A percentile compares a stretch with the other conserved stretches of the same genome.
phyloP scores from a whole-genome alignment of 2,329 filamentous ascomycete species.

The Penicillium sumatraense region DNA sequence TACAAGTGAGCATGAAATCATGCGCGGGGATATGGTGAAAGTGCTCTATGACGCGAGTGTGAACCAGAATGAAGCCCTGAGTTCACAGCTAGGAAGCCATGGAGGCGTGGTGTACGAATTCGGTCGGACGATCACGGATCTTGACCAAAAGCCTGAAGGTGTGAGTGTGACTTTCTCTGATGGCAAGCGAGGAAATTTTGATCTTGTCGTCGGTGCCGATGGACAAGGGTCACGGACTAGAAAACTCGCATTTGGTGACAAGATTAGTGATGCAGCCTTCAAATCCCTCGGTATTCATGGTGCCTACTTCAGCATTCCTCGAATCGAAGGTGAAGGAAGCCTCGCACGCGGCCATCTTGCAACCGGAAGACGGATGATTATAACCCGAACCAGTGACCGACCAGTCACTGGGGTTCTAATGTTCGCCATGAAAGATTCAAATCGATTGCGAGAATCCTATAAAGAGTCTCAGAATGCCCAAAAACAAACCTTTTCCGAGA shows the following conservation, averaged over 20 bases:
- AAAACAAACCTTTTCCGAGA: not conserved
- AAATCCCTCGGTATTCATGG: slow-evolving; percentile 1
- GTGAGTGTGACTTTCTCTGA: slow-evolving; percentile 3
- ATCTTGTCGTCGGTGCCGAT: slow-evolving; percentile 3
- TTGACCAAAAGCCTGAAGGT: not conserved
- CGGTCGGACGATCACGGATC: not conserved
- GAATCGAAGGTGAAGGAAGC: slow-evolving; percentile 6
- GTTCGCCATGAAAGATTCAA: not conserved
- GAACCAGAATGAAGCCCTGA: not conserved
- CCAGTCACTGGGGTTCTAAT: slow-evolving; percentile 3
- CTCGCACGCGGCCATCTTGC: slow-evolving; percentile 7
- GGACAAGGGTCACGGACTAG: slow-evolving; percentile 4
- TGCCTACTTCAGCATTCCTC: slow-evolving; percentile 9
- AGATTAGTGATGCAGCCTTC: not conserved
- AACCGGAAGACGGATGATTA: slow-evolving; percentile 1
- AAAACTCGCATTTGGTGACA: not conserved
- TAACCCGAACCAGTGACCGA: not conserved
- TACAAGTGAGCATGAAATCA: slow-evolving; percentile 13
- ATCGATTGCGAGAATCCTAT: not conserved
- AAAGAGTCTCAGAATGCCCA: not conserved
- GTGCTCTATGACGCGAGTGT: slow-evolving; percentile 7
- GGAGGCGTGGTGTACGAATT: not conserved
- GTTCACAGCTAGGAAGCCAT: not conserved
- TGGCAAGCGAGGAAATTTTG: not conserved
- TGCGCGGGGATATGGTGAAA: slow-evolving; percentile 10